Evolutionary conservation across 768 basidiomycete genomes (phyloP).

Genomic region (Naganishia vaughanmartiniae): DNA sequence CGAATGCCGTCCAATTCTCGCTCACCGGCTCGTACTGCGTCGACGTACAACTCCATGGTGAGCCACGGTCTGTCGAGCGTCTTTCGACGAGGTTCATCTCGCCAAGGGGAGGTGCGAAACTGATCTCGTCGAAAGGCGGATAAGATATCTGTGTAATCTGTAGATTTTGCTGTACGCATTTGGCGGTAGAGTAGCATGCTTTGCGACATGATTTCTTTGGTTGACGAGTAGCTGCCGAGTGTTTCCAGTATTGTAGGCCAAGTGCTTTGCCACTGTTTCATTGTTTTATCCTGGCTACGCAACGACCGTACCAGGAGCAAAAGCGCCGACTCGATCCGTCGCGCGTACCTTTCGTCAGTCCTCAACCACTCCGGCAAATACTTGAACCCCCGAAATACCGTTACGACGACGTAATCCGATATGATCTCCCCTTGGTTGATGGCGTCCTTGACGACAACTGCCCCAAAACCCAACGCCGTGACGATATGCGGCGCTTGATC

Average conservation of each 20-base stretch:
- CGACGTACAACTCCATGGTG: slow-evolving; percentile 11
- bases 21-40: background rate
- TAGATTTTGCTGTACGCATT: background rate
- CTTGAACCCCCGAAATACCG: slow-evolving; percentile 10
- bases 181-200: slow-evolving; percentile 2
- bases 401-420: background rate
- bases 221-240: background rate
- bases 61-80: background rate
- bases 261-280: background rate
- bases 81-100: background rate
- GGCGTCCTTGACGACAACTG: background rate
- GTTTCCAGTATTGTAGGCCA: slow-evolving; percentile 18
- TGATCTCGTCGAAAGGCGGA: background rate
- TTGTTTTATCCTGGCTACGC: background rate
- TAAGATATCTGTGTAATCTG: background rate
- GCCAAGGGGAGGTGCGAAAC: background rate
- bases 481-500: slow-evolving; percentile 5
- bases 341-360: background rate
- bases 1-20: background rate
- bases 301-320: slow-evolving; percentile 2
- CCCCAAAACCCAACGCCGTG: slow-evolving; percentile 8
- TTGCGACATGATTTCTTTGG: background rate
- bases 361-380: background rate
- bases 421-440: background rate
- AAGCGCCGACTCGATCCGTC: slow-evolving; percentile 2